Percentiles rank a stretch among this genome's conserved stretches.
phyloP scores from a whole-genome alignment of 352 stramenopile species.

The Phytophthora sojae region DNA sequence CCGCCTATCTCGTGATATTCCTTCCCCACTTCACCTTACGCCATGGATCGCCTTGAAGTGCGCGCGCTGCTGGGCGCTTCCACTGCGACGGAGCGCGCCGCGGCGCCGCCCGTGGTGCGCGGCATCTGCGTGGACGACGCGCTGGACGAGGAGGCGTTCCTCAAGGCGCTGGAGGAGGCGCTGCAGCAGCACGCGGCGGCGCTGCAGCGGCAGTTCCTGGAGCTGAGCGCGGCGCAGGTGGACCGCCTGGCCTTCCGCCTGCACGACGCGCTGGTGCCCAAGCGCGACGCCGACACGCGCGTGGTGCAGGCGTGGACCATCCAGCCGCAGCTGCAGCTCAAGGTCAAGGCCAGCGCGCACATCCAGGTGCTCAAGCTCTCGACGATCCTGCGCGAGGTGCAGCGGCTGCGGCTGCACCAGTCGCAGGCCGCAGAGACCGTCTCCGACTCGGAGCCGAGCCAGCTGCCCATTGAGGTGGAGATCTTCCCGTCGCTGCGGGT shows the following conservation, averaged over 20 bases:
- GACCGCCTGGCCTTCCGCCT: slow-evolving; percentile 72
- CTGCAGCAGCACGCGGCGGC: slow-evolving; percentile 65
- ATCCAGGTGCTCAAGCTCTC: slow-evolving; percentile 90
- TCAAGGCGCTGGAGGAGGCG: slow-evolving; percentile 71
- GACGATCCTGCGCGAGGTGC: slow-evolving; percentile 82
- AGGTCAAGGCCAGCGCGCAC: slow-evolving; percentile 79
- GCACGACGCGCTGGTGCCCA: slow-evolving; percentile 77
- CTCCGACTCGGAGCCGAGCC: background rate
- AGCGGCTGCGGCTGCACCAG: slow-evolving; percentile 70
- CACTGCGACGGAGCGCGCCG: background rate
- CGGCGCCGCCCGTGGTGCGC: background rate
- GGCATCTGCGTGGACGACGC: slow-evolving; percentile 62
- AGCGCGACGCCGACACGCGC: slow-evolving; percentile 66
- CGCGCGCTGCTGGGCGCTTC: slow-evolving; percentile 44
- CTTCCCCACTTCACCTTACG: background rate
- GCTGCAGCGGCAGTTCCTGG: slow-evolving; percentile 65
- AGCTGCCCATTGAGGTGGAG: slow-evolving; percentile 65
- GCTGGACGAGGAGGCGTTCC: slow-evolving; percentile 64
- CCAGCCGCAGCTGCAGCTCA: slow-evolving; percentile 64
- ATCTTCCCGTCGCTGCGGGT: slow-evolving; percentile 82
- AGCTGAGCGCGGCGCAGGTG: slow-evolving; percentile 74
- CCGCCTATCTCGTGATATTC: background rate
- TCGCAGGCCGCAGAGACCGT: slow-evolving; percentile 14
- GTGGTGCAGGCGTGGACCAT: slow-evolving; percentile 83
- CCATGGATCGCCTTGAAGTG: slow-evolving; percentile 72